Evolutionary conservation across 305 asterid species (phyloP).

Genomic region (Fraxinus platypoda): DNA sequence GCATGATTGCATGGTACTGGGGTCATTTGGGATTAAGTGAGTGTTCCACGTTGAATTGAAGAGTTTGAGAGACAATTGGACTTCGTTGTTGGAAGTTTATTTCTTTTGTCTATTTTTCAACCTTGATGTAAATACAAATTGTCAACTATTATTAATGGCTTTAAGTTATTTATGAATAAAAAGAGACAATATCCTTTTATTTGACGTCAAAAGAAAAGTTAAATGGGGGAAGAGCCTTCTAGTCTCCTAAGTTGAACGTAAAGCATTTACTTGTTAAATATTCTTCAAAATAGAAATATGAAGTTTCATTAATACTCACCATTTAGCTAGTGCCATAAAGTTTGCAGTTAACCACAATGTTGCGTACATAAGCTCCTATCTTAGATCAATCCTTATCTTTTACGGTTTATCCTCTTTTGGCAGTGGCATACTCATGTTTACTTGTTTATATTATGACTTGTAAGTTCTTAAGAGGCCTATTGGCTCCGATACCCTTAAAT

Average conservation of each 20-base stretch:
- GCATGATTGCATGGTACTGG: neutral
- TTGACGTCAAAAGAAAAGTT: neutral
- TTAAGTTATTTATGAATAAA: neutral
- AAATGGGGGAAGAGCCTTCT: neutral
- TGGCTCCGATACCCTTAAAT: neutral
- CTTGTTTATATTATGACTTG: neutral
- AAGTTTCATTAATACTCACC: neutral
- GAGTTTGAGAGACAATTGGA: neutral
- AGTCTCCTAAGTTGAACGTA: neutral
- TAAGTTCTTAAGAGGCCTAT: neutral
- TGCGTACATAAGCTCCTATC: neutral
- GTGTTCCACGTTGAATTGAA: neutral
- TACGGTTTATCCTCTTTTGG: neutral
- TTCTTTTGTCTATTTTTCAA: neutral
- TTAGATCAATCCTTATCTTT: neutral
- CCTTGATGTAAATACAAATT: neutral
- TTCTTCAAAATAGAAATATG: neutral
- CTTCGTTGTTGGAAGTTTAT: neutral
- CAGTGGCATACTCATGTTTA: neutral
- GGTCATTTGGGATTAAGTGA: neutral
- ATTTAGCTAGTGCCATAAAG: conserved; percentile 3
- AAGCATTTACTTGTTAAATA: neutral
- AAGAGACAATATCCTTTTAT: neutral
- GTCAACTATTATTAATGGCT: neutral
- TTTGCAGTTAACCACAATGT: neutral